Base-by-base conservation (phyloP, 2,329 filamentous ascomycete species). In the Xylariomycetidae sp. region DNA sequence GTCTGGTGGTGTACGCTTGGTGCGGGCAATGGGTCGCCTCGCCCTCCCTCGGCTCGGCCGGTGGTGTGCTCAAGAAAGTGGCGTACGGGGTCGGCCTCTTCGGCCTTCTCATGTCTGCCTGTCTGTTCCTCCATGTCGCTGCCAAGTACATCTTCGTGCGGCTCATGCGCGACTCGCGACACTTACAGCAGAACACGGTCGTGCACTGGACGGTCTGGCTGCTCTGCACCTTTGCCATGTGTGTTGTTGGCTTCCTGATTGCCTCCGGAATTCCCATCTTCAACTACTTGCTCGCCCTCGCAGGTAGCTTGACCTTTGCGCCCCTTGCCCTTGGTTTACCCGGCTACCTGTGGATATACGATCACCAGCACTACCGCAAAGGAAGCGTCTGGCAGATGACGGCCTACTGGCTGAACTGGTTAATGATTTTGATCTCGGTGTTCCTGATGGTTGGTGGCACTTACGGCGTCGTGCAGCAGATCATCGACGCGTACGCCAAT, bases 21-120 rank as follows among this genome's bases (percentile, higher is more conserved):
- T 78, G 74, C 43, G 77, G 77, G 4, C 59, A 71, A 39, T 81
- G 71, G 68, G 74, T 82, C 4, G 72, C 76, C 0, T 73, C 68
- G 3, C 78, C 78, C 0, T 73, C 75, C 2, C 65, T 82, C 0
- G 76, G 76, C 6, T 75, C 67, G 25, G 77, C 76, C 0, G 76
- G 77, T 8, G 59, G 61, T 4, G 67, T 63, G 1, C 60, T 81
- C 43, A 80, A 81, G 57, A 78, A 74, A 50, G 63, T 79, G 1
- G 57, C 73, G 0, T 82, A 79, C 44, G 77, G 76, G 3, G 61
- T 81, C 28, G 76, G 65, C 3, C 50, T 79, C 7, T 57, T 68
- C 6, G 73, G 73, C 2, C 59, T 79, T 3, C 54, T 72, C 18
- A 66, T 79, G 25, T 47, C 43, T 23, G 52, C 49, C 2, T 50